These are phyloP conservation scores for Cinnamomum chago DNA, from an alignment of 164 flowering plant species.

Conservation along the genomic window DNA sequence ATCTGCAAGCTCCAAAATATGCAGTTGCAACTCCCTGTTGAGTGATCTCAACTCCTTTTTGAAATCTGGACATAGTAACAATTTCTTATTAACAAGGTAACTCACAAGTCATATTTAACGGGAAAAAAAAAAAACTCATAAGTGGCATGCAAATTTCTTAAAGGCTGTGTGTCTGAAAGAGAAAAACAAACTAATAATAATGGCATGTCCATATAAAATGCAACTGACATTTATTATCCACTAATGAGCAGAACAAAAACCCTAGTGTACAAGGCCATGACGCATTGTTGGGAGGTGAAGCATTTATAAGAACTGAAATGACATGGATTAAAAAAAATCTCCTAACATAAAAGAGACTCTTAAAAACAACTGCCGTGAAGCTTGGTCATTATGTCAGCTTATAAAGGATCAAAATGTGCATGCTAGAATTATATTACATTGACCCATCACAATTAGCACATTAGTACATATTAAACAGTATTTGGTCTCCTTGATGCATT, in stretches of 20 bases:
- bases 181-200: neutral
- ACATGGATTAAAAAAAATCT: neutral
- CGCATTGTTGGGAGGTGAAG: neutral
- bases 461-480: neutral
- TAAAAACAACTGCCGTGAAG: too few relatives aligned
- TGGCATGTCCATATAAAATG: neutral
- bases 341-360: neutral
- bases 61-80: constrained; percentile 42
- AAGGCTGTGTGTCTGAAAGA: neutral
- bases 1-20: constrained; percentile 90
- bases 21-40: constrained; percentile 85
- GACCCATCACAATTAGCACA: neutral
- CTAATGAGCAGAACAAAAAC: neutral
- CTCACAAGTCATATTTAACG: too few relatives aligned
- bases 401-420: too few relatives aligned
- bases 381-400: too few relatives aligned
- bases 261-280: neutral
- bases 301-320: neutral
- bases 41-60: constrained; percentile 76
- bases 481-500: neutral
- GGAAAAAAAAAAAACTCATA: neutral
- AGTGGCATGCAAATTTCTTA: neutral
- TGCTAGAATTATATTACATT: neutral
- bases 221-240: neutral
- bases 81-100: neutral